phyloP scores from a whole-genome alignment of 2,329 filamentous ascomycete genomes.

The Elsinoe perseae region DNA sequence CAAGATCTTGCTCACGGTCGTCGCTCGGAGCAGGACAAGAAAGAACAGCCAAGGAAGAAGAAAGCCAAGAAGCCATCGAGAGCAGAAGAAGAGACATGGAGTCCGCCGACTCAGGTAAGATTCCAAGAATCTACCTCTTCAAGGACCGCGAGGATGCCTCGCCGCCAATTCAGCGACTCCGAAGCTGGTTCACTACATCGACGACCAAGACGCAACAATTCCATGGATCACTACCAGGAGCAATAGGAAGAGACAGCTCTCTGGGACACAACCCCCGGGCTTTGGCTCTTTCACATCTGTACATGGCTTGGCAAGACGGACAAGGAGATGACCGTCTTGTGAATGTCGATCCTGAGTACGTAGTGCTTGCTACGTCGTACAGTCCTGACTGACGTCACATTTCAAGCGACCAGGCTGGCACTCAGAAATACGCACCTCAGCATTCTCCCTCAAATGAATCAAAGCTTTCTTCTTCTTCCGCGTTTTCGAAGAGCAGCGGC shows the following conservation, averaged over 20 bases:
- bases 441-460: conserved; percentile 7
- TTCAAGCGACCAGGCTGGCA: not conserved
- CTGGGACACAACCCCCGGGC: conserved; percentile 1
- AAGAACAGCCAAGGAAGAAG: not conserved
- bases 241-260: not conserved
- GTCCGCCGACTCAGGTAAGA: conserved; percentile 3
- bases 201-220: not conserved
- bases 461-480: not conserved
- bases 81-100: conserved; percentile 10
- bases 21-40: not conserved
- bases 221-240: conserved; percentile 5
- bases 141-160: conserved; percentile 4
- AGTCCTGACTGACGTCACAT: not conserved
- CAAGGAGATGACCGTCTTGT: not conserved
- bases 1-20: conserved; percentile 1
- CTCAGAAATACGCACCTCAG: not conserved
- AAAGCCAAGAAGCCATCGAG: not conserved
- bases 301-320: conserved; percentile 9
- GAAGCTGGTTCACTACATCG: not conserved
- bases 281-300: not conserved
- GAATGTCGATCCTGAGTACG: not conserved
- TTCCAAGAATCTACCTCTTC: not conserved
- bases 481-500: not conserved
- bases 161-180: not conserved
- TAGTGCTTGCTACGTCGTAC: not conserved